phyloP scores from a whole-genome alignment of 2,329 filamentous ascomycete genomes.

The Colletotrichum tamarilloi region DNA sequence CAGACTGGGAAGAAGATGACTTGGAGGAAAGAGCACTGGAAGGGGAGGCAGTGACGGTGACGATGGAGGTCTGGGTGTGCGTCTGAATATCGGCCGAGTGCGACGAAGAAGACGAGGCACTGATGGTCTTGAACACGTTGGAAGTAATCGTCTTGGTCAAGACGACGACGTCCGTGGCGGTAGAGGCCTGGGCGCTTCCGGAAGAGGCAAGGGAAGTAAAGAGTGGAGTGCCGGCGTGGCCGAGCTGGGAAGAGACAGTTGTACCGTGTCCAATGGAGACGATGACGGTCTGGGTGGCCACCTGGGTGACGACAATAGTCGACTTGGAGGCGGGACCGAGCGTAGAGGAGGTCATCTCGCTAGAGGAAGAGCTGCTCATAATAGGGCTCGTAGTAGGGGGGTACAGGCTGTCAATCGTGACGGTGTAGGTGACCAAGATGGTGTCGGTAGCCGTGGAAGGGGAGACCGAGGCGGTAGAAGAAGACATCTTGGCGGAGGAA shows the following conservation, averaged over 20 bases:
- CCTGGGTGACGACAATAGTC: constrained; percentile 20
- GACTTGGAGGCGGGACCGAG: constrained; percentile 1
- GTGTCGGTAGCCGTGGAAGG: constrained; percentile 15
- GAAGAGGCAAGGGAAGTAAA: background rate
- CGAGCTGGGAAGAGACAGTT: constrained; percentile 25
- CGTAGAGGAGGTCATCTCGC: background rate
- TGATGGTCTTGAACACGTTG: constrained; percentile 20
- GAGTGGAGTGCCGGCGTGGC: background rate
- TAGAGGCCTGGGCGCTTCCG: constrained; percentile 1
- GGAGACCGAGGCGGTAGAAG: background rate
- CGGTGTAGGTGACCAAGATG: constrained; percentile 26
- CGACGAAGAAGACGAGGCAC: background rate
- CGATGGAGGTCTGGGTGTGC: background rate
- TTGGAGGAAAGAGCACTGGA: background rate
- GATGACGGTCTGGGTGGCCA: constrained; percentile 25
- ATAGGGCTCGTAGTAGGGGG: background rate
- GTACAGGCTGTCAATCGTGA: constrained; percentile 25
- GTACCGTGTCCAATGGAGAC: constrained; percentile 21
- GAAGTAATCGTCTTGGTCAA: constrained; percentile 21
- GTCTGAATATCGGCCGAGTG: background rate
- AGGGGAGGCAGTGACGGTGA: constrained; percentile 3
- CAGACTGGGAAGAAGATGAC: background rate
- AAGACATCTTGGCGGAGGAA: background rate
- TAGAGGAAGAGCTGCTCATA: constrained; percentile 14
- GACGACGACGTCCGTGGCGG: background rate